These are phyloP conservation scores for Linum trigynum DNA, from an alignment of 345 rosid genomes.

Conservation along the genomic window DNA sequence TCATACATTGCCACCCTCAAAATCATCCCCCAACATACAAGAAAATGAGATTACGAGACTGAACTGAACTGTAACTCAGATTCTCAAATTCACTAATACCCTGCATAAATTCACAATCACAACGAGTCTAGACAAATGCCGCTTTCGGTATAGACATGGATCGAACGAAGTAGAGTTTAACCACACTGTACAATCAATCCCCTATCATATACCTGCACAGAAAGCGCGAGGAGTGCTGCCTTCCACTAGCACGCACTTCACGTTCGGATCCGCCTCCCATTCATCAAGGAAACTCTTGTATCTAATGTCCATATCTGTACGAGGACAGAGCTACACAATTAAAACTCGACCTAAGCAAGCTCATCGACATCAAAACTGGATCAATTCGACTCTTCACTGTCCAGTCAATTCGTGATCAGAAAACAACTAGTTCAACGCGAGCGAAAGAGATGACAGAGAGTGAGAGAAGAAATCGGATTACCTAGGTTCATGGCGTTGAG, in stretches of 20 bases:
- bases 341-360: neutral
- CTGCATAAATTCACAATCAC: neutral
- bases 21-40: slow-evolving; percentile 21
- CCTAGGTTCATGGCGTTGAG: slow-evolving; percentile 97
- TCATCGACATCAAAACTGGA: neutral
- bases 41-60: neutral
- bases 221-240: slow-evolving; percentile 77
- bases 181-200: neutral
- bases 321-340: neutral
- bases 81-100: neutral
- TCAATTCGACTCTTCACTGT: neutral
- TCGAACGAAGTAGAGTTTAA: neutral
- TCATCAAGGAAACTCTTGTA: slow-evolving; percentile 69
- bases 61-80: neutral
- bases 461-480: slow-evolving; percentile 1
- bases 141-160: neutral
- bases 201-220: slow-evolving; percentile 52
- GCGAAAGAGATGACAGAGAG: neutral
- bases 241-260: slow-evolving; percentile 71
- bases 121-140: neutral
- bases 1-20: slow-evolving; percentile 31
- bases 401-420: neutral
- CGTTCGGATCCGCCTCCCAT: slow-evolving; percentile 74
- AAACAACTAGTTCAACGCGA: neutral
- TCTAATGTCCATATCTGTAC: slow-evolving; percentile 67